A percentile compares a stretch with the other conserved stretches of the same genome.
These are phyloP conservation scores for Pichia thaimueangensis DNA, from an alignment of 805 yeast species.

Conservation along the genomic window DNA sequence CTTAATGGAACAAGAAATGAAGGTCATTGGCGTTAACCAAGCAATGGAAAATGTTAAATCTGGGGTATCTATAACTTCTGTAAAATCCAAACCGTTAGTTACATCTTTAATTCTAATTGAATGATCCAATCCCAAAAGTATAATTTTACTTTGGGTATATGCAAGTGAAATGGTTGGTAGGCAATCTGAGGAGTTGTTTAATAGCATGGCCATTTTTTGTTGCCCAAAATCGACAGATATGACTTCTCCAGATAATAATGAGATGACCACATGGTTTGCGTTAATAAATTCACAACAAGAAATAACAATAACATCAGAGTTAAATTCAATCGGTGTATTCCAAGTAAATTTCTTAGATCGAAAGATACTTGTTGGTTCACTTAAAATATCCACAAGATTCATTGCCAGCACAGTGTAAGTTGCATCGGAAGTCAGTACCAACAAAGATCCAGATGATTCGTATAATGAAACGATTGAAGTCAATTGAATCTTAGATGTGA, in stretches of 20 bases:
- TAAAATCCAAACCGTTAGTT: not conserved
- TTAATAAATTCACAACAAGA: slow-evolving; percentile 19
- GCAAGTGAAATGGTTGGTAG: slow-evolving; percentile 11
- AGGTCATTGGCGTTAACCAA: not conserved
- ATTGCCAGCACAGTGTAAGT: slow-evolving; percentile 18
- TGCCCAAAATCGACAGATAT: slow-evolving; percentile 1
- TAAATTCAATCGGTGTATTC: not conserved
- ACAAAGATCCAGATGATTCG: slow-evolving; percentile 23
- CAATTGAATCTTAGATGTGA: slow-evolving; percentile 1
- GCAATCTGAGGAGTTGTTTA: not conserved
- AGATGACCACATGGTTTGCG: slow-evolving; percentile 18
- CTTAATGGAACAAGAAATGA: not conserved
- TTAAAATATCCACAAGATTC: slow-evolving; percentile 17
- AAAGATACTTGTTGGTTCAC: slow-evolving; percentile 14
- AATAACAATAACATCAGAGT: slow-evolving; percentile 2
- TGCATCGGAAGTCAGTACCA: slow-evolving; percentile 21
- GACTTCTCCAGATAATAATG: slow-evolving; percentile 21
- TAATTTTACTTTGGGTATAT: slow-evolving; percentile 1
- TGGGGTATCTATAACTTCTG: not conserved
- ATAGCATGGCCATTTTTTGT: not conserved
- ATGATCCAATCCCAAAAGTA: slow-evolving; percentile 4
- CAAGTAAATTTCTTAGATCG: not conserved
- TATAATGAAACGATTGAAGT: slow-evolving; percentile 19
- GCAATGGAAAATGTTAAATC: not conserved
- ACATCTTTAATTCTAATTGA: not conserved